These are phyloP conservation scores for Paraphoma sp. DNA, from an alignment of 2,329 filamentous ascomycete species.

Conservation along the genomic window DNA sequence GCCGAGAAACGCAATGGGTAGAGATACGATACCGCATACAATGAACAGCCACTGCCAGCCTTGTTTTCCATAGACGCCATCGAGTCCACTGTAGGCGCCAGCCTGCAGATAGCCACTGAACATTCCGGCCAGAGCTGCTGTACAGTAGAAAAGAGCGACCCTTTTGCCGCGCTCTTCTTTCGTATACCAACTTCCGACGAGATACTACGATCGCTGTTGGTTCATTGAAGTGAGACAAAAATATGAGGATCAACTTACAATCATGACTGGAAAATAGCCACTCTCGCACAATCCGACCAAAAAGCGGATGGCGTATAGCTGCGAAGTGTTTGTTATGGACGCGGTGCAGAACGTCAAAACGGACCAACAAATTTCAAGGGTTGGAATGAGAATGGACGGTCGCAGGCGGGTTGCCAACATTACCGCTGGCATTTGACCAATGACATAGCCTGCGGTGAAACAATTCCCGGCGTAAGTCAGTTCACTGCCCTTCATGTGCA, in stretches of 20 bases:
- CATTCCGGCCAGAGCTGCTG: conserved; percentile 41
- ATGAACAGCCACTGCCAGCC: conserved; percentile 40
- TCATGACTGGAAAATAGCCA: conserved; percentile 39
- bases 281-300: conserved; percentile 36
- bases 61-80: conserved; percentile 30
- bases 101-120: conserved; percentile 45
- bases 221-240: background rate
- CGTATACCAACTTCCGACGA: conserved; percentile 54
- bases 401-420: conserved; percentile 32
- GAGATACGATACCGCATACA: conserved; percentile 47
- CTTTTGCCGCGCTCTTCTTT: conserved; percentile 43
- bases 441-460: conserved; percentile 38
- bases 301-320: conserved; percentile 46
- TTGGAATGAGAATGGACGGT: conserved; percentile 39
- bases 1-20: conserved; percentile 53
- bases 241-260: too few relatives aligned
- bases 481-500: conserved; percentile 38
- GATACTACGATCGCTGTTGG: conserved; percentile 18
- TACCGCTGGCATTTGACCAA: conserved; percentile 38
- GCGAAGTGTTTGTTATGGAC: conserved; percentile 27
- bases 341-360: conserved; percentile 27
- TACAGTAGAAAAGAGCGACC: conserved; percentile 42
- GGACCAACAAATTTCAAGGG: conserved; percentile 39
- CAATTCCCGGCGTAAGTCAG: conserved; percentile 38
- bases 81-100: conserved; percentile 39